phyloP scores from a whole-genome alignment of 352 stramenopile species.

The Lagenidium sp. region DNA sequence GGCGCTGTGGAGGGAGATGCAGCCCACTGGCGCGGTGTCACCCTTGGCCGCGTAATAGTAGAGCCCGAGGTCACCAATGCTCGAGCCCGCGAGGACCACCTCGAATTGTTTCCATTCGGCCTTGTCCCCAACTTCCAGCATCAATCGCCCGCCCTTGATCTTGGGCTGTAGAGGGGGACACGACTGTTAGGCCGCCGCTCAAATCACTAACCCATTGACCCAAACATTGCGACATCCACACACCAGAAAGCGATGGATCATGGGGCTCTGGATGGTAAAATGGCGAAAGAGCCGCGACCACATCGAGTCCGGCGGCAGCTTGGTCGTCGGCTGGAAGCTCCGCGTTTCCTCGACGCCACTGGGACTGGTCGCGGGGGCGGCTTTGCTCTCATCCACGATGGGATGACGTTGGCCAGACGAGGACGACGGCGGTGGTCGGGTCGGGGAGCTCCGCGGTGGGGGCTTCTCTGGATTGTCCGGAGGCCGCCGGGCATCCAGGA shows the following conservation, averaged over 20 bases:
- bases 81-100: conserved; percentile 49
- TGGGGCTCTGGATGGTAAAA: conserved; percentile 20
- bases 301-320: conserved; percentile 15
- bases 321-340: conserved; percentile 9
- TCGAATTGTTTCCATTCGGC: conserved; percentile 57
- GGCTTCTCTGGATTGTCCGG: too few relatives aligned
- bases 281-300: conserved; percentile 47
- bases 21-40: conserved; percentile 29
- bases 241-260: conserved; percentile 35
- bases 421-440: too few relatives aligned
- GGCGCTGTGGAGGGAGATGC: conserved; percentile 46
- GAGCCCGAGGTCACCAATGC: conserved; percentile 38
- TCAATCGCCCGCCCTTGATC: conserved; percentile 37
- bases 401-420: too few relatives aligned
- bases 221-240: not conserved
- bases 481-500: too few relatives aligned
- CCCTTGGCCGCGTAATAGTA: conserved; percentile 53
- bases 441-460: too few relatives aligned
- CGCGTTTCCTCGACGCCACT: not conserved
- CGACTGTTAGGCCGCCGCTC: too few relatives aligned
- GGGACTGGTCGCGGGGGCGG: not conserved
- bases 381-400: too few relatives aligned
- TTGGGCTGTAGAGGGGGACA: conserved; percentile 42
- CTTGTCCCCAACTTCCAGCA: conserved; percentile 42
- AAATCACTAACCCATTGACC: too few relatives aligned